These are phyloP conservation scores for Rhododendron kiyosumense DNA, from an alignment of 148 eudicot genomes.

Conservation along the genomic window DNA sequence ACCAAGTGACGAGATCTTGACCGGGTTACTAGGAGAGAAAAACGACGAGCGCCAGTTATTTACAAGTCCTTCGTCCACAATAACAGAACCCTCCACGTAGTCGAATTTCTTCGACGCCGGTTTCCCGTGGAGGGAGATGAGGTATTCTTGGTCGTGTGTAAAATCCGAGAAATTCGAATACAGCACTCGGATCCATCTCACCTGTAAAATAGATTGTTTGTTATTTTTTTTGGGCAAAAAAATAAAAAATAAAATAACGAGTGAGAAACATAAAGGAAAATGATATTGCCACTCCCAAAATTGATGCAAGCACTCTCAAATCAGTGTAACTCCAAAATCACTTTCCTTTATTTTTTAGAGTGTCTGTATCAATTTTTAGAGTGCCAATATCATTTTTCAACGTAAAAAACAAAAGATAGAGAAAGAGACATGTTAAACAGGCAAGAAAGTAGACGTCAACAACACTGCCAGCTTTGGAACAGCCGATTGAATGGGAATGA, in stretches of 20 bases:
- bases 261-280: background rate
- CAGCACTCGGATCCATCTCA: slow-evolving; percentile 83
- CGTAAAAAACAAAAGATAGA: background rate
- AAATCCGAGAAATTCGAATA: slow-evolving; percentile 74
- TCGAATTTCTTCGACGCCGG: slow-evolving; percentile 49
- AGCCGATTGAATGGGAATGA: slow-evolving; percentile 20
- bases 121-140: slow-evolving; percentile 64
- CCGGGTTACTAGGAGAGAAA: slow-evolving; percentile 73
- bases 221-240: background rate
- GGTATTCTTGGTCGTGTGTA: slow-evolving; percentile 77
- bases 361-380: too few relatives aligned
- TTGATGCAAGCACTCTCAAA: too few relatives aligned
- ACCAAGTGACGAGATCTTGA: slow-evolving; percentile 67
- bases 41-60: slow-evolving; percentile 95
- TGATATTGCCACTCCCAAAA: too few relatives aligned
- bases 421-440: background rate
- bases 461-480: slow-evolving; percentile 26
- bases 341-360: too few relatives aligned
- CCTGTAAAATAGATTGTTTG: slow-evolving; percentile 23
- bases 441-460: slow-evolving; percentile 12
- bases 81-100: slow-evolving; percentile 89
- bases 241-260: too few relatives aligned
- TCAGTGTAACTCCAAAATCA: too few relatives aligned
- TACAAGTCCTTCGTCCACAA: slow-evolving; percentile 72
- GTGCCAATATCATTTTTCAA: too few relatives aligned